These are phyloP conservation scores for Lentinus brumalis DNA, from an alignment of 768 basidiomycete genomes.

Conservation along the genomic window DNA sequence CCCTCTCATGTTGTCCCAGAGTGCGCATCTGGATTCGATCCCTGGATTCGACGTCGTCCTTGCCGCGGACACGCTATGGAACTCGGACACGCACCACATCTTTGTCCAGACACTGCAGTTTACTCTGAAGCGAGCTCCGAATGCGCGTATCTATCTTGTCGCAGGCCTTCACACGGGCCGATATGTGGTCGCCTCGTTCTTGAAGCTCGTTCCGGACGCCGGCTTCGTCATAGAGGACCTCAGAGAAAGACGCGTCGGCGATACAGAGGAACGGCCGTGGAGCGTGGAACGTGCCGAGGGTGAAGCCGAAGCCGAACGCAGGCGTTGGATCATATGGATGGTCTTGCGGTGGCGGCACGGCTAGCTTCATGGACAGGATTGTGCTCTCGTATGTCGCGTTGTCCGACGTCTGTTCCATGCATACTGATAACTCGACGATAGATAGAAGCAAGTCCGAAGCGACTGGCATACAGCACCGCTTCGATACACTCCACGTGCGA, in stretches of 20 bases:
- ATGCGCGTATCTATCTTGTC: constrained; percentile 62
- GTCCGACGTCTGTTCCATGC: neutral
- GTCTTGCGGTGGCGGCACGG: constrained; percentile 22
- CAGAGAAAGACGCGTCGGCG: constrained; percentile 50
- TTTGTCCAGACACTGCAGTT: constrained; percentile 55
- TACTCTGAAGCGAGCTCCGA: constrained; percentile 45
- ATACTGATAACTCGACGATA: neutral
- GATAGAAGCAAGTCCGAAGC: too few species aligned
- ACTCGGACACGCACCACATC: constrained; percentile 55
- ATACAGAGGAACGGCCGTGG: constrained; percentile 49
- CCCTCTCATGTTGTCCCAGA: constrained; percentile 27
- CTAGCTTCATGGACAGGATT: neutral
- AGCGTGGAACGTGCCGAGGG: constrained; percentile 47
- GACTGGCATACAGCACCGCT: too few species aligned
- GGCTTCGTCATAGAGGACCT: constrained; percentile 51
- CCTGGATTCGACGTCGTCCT: constrained; percentile 62
- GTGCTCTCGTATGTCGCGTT: neutral
- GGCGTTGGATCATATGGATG: constrained; percentile 75
- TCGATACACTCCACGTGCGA: neutral
- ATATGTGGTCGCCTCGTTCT: constrained; percentile 68
- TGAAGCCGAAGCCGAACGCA: constrained; percentile 69
- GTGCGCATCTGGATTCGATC: neutral
- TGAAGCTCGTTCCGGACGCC: constrained; percentile 38
- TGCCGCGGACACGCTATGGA: constrained; percentile 82
- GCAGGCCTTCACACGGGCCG: constrained; percentile 78